Base-by-base conservation (phyloP, 768 basidiomycete genomes). In the Chlorophyllum brunneum region DNA sequence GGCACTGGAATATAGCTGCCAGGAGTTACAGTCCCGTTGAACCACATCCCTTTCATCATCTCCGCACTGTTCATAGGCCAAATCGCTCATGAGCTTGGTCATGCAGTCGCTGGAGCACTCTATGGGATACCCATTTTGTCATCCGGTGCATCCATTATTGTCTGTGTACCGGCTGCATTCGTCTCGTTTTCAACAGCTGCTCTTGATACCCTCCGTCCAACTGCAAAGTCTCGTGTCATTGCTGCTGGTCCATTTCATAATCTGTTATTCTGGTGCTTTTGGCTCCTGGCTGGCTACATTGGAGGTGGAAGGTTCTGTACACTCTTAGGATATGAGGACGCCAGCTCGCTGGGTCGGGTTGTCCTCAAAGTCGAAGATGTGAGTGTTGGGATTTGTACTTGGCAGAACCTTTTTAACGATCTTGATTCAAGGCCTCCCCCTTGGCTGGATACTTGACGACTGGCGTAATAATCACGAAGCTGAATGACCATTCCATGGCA, bases 221-320 rank as follows among this genome's bases (percentile, higher is more conserved):
- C 59, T 23, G 71, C 75, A 4, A 79, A 78, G 18, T 65, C 83
- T n/a, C 78, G 85, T 13, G 72, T 94, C 42, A 73, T 83, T 27
- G 74, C 86, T 6, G 82, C 86, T 1, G 92, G 92, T 2, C 82
- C 89, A 15, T 87, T 83, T 57, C 88, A 93, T 65, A 95, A 93
- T 61, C 62, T 91, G 9, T 52, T 83, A 4, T 71, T 85, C 33
- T 86, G 77, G 71, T 62, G 74, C 41, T 24, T 81, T 5, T 67
- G 87, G 15, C 54, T 71, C 2, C 56, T 67, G 5, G 47, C 72
- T 11, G 62, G 72, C n/a, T 67, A 67, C 51, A 31, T 68, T 13
- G 68, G 70, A 2, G 48, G 67, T 5, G 66, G 66, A 0, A 50
- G 61, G 30, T 50, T 68, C 8, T 62, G 69, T 1, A 65, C 63